phyloP scores from a whole-genome alignment of 805 yeast genomes.

The Yarrowia phangngaensis region DNA sequence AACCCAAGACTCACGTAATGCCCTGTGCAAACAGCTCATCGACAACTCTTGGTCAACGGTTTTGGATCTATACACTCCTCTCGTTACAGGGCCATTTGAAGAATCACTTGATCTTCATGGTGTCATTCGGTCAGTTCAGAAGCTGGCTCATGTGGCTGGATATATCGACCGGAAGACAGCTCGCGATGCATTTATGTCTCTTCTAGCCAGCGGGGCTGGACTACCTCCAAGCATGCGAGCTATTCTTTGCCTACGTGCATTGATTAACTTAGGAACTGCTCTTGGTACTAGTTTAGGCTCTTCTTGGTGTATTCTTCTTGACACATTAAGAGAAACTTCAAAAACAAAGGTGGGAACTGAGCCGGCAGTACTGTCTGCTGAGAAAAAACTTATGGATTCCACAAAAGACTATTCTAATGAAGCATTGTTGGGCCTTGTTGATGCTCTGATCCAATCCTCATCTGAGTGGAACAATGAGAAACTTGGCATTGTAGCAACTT shows the following conservation, averaged over 20 bases:
- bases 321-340: slow-evolving; percentile 44
- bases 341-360: slow-evolving; percentile 14
- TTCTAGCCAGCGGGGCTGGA: slow-evolving; percentile 37
- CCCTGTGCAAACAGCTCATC: slow-evolving; percentile 26
- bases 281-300: slow-evolving; percentile 67
- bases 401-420: slow-evolving; percentile 52
- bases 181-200: slow-evolving; percentile 52
- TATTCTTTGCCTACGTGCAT: slow-evolving; percentile 70
- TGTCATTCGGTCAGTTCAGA: slow-evolving; percentile 69
- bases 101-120: slow-evolving; percentile 59
- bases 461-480: slow-evolving; percentile 23
- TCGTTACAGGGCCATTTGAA: slow-evolving; percentile 65
- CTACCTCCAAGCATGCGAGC: slow-evolving; percentile 25
- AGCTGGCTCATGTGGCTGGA: slow-evolving; percentile 78
- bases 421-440: slow-evolving; percentile 50
- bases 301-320: slow-evolving; percentile 62
- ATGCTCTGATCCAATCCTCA: slow-evolving; percentile 35
- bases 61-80: slow-evolving; percentile 47
- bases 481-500: slow-evolving; percentile 11
- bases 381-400: slow-evolving; percentile 57
- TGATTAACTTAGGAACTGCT: slow-evolving; percentile 71
- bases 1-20: slow-evolving; percentile 2
- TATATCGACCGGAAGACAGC: slow-evolving; percentile 54
- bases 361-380: slow-evolving; percentile 18
- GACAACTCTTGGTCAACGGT: slow-evolving; percentile 40